Base-by-base conservation (phyloP, 1,284 basidiomycete species). In the Peniophora sp. region DNA sequence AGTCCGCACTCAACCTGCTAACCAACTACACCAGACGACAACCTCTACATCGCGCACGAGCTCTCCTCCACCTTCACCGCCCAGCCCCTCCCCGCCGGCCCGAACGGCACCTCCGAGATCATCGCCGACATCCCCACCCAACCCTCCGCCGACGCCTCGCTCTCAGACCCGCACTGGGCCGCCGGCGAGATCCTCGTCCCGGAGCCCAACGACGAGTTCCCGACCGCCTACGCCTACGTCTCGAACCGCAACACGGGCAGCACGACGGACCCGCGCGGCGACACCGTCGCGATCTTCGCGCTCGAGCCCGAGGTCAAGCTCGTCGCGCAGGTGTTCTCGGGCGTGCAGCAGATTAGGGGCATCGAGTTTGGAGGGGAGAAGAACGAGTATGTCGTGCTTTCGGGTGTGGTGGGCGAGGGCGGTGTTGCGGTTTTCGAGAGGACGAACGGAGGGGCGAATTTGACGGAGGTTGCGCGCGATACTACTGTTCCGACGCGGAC, bases 21-120 rank as follows among this genome's bases (percentile, higher is more conserved):
- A 9, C 49, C 47, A 27, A 32, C 34, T 3, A 24, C 8, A 14
- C 14, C 53, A 84, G 83, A 79, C 42, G 64, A 76, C 49, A 74
- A 72, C 50, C 63, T 87, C 9, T 86, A 79, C 63, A 73, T 72
- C 8, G 58, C 87, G 1, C 83, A 87, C 64, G 85, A 88, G 60
- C 67, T 81, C 14, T 58, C 77, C 17, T 85, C 79, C 23, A 83
- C 81, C 0, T 64, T 88, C 32, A 77, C 79, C 18, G 74, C 83
- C 24, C 84, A 87, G 55, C 60, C 62, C 3, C 72, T 88, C 49
- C 85, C 85, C 2, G 43, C 58, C 15, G 72, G 58, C 64, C 78
- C 54, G 17, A 66, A 66, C 50, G 64, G 63, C 45, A 77, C 75
- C 6, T 69, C 76, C 0, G 55, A 64, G 3, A 68, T 79, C 57